Evolutionary conservation across 2,329 filamentous ascomycete genomes (phyloP).

Genomic region (Pseudogymnoascus pannorum): DNA sequence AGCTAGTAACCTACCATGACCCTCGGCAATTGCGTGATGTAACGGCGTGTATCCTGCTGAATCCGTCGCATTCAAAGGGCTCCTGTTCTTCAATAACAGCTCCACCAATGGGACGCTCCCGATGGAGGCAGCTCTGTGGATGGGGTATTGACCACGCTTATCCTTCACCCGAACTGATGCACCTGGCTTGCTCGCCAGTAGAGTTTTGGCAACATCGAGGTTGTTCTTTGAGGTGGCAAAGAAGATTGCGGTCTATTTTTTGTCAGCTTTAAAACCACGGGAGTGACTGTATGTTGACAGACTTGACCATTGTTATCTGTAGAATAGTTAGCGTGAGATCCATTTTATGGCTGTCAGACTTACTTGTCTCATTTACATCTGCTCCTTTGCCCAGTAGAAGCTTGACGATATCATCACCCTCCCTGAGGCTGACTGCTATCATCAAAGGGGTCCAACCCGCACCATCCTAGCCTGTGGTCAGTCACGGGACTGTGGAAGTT

Average conservation of each 20-base stretch:
- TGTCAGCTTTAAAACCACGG: slow-evolving; percentile 4
- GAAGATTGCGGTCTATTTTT: slow-evolving; percentile 69
- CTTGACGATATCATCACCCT: slow-evolving; percentile 61
- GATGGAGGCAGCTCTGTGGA: slow-evolving; percentile 86
- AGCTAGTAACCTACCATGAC: slow-evolving; percentile 46
- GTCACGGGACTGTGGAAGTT: neutral
- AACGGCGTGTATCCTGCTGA: slow-evolving; percentile 76
- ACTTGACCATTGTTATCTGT: slow-evolving; percentile 60
- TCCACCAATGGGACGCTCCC: slow-evolving; percentile 84
- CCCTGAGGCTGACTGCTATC: slow-evolving; percentile 70
- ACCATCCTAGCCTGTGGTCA: slow-evolving; percentile 48
- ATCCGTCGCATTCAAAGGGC: slow-evolving; percentile 79
- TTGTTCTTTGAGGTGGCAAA: slow-evolving; percentile 88
- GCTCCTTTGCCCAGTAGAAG: slow-evolving; percentile 63
- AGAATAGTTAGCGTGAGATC: neutral
- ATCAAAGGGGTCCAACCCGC: slow-evolving; percentile 79
- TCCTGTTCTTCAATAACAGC: slow-evolving; percentile 66
- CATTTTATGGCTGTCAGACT: slow-evolving; percentile 12
- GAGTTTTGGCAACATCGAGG: slow-evolving; percentile 67
- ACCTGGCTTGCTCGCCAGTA: slow-evolving; percentile 62
- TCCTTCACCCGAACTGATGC: slow-evolving; percentile 78
- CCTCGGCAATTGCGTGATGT: slow-evolving; percentile 78
- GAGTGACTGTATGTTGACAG: slow-evolving; percentile 12
- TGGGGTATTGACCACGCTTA: slow-evolving; percentile 76
- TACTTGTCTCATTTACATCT: slow-evolving; percentile 67